Base-by-base conservation (phyloP, 805 yeast species). In the Wickerhamiella musiphila region DNA sequence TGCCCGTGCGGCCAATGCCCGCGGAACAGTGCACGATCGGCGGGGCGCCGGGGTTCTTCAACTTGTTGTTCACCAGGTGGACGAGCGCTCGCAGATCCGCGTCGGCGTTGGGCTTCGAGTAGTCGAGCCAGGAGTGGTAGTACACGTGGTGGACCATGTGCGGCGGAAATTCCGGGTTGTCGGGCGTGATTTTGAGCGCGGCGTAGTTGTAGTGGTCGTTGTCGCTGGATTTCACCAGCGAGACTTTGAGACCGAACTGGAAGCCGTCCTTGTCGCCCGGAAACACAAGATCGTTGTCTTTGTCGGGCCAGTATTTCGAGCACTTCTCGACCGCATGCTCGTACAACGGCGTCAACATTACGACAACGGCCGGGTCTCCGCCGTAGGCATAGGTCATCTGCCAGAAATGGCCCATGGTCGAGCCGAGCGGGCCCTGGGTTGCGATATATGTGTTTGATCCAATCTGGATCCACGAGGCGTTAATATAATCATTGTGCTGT, bases 1-100 rank as follows among this genome's bases (percentile, higher is more conserved):
- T 78, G 2, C 98, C 98, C 0, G 96, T 82, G 36, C 98, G 61
- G 13, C 98, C 98, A 48, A 93, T 83, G 0, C 98, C 98, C 1
- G 96, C 96, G 5, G 94, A 81, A 49, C 98, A 86, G 54, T 86
- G 96, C 17, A 78, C 78, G 28, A 82, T 49, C 5, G 73, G 63
- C 14, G 90, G 86, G 1, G 64, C 54, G 1, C 57, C 49, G n/a
- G 49, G 43, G 22, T 52, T 41, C 28, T 63, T 52, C 12, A 70
- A 48, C 9, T 60, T 41, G 31, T 61, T 58, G 31, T 57, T 55
- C 19, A 71, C 63, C 16, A 71, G 49, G 35, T 66, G 59, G 18
- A 79, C 56, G 18, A 82, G 55, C 40, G 74, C 78, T 13, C 58
- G 52, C 12, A 73, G 66, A 27, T 46, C 46, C 9, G 46, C 43